Base-by-base conservation (phyloP, 371 early-diverging fungal species). In the Rhizopus delemar region DNA sequence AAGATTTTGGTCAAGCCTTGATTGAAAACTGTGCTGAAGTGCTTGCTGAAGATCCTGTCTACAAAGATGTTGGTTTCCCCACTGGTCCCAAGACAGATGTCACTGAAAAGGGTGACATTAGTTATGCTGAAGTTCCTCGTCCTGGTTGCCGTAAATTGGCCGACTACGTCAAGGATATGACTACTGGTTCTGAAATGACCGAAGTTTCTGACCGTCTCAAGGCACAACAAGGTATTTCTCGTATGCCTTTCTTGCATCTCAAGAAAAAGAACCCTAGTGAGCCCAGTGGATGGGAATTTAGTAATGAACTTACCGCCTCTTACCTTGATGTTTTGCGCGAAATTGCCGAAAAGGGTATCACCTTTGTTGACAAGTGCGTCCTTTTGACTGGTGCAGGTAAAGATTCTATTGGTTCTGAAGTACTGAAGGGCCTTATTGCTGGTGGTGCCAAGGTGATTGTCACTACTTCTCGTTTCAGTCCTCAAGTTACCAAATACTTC, bases 391-490 rank as follows among this genome's bases (percentile, higher is more conserved):
- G 97, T 62, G 92, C 93, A 66, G 93, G 96, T 68, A 86, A 82
- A 64, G 95, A 87, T 62, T 96, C 97, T 1, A 97, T 97, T 69
- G 97, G 94, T 62, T 84, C 92, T 28, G 89, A 92, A 63, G 74
- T 96, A 36, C 79, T 97, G 63, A 87, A 91, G 81, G 91, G 92
- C 34, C 82, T 95, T 57, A 74, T 97, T 48, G 79, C 89, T 16
- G 97, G 96, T 71, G 97, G 98, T 53, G 94, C 95, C 58, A 81
- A 87, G 69, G 93, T 96, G 9, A 77, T 96, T 54, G 94, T 94
- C 8, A 97, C 98, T 11, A 96, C 97, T 39, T 93, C 94, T 28
- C 87, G 93, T 65, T 97, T 90, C 85, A 92, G 86, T 66, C 89
- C 88, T 61, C 77, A 81, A 13, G 86, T 86, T 9, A 87, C 92